Evolutionary conservation across 2,329 filamentous ascomycete species (phyloP).

Genomic region (Aspergillus candidus): DNA sequence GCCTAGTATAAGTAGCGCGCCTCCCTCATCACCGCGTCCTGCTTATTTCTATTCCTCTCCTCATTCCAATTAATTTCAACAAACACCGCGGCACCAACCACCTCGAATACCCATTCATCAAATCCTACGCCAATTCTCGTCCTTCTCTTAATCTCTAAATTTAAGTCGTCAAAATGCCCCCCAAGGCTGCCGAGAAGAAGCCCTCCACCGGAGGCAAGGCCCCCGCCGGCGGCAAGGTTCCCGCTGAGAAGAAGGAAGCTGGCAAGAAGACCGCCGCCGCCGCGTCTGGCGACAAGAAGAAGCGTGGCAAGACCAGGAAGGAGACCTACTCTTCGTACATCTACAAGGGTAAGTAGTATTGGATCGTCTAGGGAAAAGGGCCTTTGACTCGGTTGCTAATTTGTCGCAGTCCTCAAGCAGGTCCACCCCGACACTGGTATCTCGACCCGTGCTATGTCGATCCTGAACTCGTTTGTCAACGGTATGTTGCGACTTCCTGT

Average conservation of each 20-base stretch:
- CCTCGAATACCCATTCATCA: too few species aligned
- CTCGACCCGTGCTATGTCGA: constrained; percentile 99
- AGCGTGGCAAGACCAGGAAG: constrained; percentile 99
- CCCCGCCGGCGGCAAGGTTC: constrained; percentile 64
- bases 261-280: constrained; percentile 93
- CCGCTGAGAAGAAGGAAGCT: constrained; percentile 98
- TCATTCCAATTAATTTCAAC: constrained; percentile 26
- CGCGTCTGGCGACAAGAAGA: constrained; percentile 97
- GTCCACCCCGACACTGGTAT: constrained; percentile 99
- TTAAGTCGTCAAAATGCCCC: constrained; percentile 69
- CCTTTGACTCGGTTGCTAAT: constrained; percentile 16
- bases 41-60: constrained; percentile 26
- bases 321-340: constrained; percentile 99
- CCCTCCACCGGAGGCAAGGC: constrained; percentile 91
- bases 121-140: constrained; percentile 7
- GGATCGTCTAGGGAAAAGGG: constrained; percentile 17
- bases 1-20: constrained; percentile 42
- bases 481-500: constrained; percentile 53
- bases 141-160: constrained; percentile 21
- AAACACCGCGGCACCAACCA: too few species aligned
- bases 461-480: constrained; percentile 99
- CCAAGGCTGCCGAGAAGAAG: constrained; percentile 98
- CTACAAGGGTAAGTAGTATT: constrained; percentile 79
- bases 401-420: constrained; percentile 84
- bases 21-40: constrained; percentile 38